Evolutionary conservation across 768 basidiomycete genomes (phyloP).

Genomic region (Podaxis sp.): DNA sequence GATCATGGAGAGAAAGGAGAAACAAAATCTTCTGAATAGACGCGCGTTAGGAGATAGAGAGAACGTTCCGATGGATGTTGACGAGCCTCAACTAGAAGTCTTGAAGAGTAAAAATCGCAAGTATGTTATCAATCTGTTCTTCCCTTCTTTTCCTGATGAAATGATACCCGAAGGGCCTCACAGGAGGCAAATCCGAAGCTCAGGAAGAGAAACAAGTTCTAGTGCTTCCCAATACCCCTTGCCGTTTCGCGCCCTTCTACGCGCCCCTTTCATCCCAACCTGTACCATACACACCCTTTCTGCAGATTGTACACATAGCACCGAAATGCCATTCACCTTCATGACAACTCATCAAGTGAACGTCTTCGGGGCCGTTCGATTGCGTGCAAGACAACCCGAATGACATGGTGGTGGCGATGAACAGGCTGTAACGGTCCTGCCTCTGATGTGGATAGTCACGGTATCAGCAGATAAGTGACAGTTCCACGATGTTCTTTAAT

Average conservation of each 20-base stretch:
- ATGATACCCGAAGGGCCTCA: conserved; percentile 28
- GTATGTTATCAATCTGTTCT: conserved; percentile 35
- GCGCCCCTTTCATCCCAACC: not conserved
- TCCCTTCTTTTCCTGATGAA: not conserved
- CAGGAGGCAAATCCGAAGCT: conserved; percentile 45
- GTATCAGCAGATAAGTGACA: not conserved
- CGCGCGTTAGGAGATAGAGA: conserved; percentile 25
- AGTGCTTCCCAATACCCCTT: conserved; percentile 5
- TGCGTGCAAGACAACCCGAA: not conserved
- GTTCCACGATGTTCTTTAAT: not conserved
- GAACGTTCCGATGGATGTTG: conserved; percentile 61
- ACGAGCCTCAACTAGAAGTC: conserved; percentile 46
- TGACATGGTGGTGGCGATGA: not conserved
- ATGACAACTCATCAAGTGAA: not conserved
- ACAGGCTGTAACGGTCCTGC: not conserved
- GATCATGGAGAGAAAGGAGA: conserved; percentile 54
- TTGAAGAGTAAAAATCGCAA: conserved; percentile 58
- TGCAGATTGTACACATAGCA: conserved; percentile 9
- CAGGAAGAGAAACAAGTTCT: conserved; percentile 61
- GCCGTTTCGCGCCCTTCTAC: not conserved
- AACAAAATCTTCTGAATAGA: conserved; percentile 39
- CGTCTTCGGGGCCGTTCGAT: not conserved
- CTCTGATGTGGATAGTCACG: not conserved
- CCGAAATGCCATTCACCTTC: not conserved
- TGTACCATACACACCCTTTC: conserved; percentile 1